These are phyloP conservation scores for Clonostachys rhizophaga DNA, from an alignment of 2,329 filamentous ascomycete genomes.

Conservation along the genomic window DNA sequence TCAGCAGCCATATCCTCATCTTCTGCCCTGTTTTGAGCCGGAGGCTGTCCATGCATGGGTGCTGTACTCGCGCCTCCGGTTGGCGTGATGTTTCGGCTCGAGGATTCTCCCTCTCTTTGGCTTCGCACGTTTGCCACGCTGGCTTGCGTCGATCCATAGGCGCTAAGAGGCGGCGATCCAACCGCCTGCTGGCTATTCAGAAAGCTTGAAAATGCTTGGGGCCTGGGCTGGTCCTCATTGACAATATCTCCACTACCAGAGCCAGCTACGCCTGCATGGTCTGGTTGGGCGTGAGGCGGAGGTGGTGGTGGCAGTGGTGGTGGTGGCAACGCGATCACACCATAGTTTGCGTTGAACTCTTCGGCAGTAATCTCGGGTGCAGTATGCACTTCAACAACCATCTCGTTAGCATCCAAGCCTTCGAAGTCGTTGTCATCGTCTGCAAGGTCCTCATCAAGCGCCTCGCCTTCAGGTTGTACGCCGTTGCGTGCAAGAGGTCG, in stretches of 20 bases:
- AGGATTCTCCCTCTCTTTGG: neutral
- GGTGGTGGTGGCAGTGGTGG: neutral
- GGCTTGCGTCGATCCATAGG: slow-evolving; percentile 11
- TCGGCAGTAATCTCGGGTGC: slow-evolving; percentile 11
- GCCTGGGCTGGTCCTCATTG: neutral
- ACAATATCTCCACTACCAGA: slow-evolving; percentile 1
- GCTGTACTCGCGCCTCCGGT: slow-evolving; percentile 27
- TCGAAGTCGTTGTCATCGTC: slow-evolving; percentile 41
- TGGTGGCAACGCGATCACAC: neutral
- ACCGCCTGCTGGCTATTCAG: slow-evolving; percentile 17
- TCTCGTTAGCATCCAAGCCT: slow-evolving; percentile 29
- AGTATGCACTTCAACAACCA: slow-evolving; percentile 24
- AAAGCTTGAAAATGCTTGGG: slow-evolving; percentile 10
- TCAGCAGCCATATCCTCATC: neutral
- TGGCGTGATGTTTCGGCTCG: slow-evolving; percentile 9
- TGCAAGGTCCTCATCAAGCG: slow-evolving; percentile 34
- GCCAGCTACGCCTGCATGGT: neutral
- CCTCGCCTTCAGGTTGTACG: slow-evolving; percentile 8
- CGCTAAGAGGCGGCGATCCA: slow-evolving; percentile 8
- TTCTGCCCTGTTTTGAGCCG: slow-evolving; percentile 8
- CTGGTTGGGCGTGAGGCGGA: neutral
- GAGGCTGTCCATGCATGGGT: slow-evolving; percentile 20
- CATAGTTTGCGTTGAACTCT: slow-evolving; percentile 1
- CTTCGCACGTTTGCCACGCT: slow-evolving; percentile 7
- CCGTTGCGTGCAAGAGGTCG: neutral